Percentiles rank a stretch among this genome's conserved stretches.
Evolutionary conservation across 2,329 filamentous ascomycete species (phyloP).

Genomic region (Ceratocystis colombiana): DNA sequence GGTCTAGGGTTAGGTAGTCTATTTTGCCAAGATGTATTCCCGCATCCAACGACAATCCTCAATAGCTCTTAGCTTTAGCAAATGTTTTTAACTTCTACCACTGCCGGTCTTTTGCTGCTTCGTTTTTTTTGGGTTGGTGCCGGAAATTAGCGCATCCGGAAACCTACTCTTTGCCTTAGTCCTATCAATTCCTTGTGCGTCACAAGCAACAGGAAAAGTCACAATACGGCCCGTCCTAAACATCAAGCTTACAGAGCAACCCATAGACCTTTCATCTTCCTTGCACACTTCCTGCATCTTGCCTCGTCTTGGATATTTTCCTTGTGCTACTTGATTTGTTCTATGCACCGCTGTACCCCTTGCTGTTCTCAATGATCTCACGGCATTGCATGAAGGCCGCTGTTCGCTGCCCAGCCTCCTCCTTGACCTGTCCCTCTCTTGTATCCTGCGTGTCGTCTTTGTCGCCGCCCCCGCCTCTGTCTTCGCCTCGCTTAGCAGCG

Average conservation of each 20-base stretch:
- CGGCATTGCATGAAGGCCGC: constrained; percentile 27
- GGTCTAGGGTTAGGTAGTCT: too few relatives aligned
- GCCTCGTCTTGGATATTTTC: neutral
- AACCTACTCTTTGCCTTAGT: neutral
- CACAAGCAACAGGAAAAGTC: neutral
- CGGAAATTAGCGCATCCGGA: too few relatives aligned
- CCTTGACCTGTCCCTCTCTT: constrained; percentile 30
- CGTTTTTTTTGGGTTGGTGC: too few relatives aligned
- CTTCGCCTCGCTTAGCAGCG: constrained; percentile 8
- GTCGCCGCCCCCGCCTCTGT: neutral
- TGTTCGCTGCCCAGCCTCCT: constrained; percentile 19
- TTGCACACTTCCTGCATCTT: neutral
- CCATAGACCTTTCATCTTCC: neutral
- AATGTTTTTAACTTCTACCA: too few relatives aligned
- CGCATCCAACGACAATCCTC: too few relatives aligned
- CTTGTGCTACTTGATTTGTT: neutral
- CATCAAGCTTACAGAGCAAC: neutral
- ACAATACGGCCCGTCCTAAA: neutral
- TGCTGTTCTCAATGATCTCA: constrained; percentile 24
- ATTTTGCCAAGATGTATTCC: too few relatives aligned
- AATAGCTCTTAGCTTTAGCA: too few relatives aligned
- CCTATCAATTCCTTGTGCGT: neutral
- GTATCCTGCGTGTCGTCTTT: constrained; percentile 19
- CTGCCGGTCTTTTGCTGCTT: too few relatives aligned
- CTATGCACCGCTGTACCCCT: neutral